A percentile compares a stretch with the other conserved stretches of the same genome.
Conservation (phyloP, 1,284 basidiomycete genomes). For the Ustilago bromivora region DNA sequence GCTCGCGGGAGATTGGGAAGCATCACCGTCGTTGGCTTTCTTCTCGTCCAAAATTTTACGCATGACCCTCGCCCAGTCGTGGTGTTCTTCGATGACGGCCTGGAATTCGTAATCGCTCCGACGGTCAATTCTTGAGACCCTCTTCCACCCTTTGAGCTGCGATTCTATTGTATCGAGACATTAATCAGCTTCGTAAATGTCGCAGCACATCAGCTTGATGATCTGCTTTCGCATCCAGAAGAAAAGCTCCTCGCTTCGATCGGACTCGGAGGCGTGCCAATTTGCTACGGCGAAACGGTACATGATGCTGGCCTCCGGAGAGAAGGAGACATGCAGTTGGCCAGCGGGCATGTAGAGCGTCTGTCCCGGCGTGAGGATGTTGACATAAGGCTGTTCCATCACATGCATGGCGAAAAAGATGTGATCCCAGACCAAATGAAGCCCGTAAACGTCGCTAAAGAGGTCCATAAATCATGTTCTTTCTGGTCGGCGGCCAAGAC, state of each 20-base stretch:
- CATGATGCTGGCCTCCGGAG: background rate
- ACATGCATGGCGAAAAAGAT: background rate
- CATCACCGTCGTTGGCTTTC: background rate
- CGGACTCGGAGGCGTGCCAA: background rate
- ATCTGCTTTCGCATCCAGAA: background rate
- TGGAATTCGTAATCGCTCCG: background rate
- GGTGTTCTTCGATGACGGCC: background rate
- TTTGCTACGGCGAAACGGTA: conserved; percentile 4
- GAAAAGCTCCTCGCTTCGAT: background rate
- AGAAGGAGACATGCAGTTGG: conserved; percentile 2
- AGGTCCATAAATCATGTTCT: background rate
- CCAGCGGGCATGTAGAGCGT: conserved; percentile 2
- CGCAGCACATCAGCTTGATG: background rate
- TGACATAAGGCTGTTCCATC: background rate
- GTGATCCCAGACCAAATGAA: background rate
- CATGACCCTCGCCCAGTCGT: background rate
- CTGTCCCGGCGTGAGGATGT: background rate
- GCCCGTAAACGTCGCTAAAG: background rate
- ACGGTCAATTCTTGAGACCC: background rate
- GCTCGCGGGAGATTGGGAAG: background rate
- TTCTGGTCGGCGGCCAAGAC: background rate
- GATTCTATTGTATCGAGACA: background rate
- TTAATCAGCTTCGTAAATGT: background rate
- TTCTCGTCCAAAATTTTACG: background rate
- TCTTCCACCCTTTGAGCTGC: background rate